These are phyloP conservation scores for Henningerozyma blattae DNA, from an alignment of 805 yeast species.

Conservation along the genomic window DNA sequence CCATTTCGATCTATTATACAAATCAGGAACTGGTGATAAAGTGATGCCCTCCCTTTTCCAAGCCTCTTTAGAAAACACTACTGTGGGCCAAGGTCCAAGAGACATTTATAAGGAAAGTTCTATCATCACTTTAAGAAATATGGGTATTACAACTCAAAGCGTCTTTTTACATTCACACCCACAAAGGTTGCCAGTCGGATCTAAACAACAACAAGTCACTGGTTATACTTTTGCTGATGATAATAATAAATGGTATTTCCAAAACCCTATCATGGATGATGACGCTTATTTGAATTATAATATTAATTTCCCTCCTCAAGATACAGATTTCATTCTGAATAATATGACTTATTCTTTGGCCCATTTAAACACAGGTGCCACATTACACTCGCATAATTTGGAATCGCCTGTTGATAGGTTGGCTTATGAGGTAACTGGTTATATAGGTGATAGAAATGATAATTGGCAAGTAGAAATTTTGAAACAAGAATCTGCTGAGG, in stretches of 20 bases:
- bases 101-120: slow-evolving; percentile 57
- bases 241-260: slow-evolving; percentile 73
- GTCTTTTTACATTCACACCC: slow-evolving; percentile 79
- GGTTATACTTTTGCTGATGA: slow-evolving; percentile 82
- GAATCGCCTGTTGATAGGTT: slow-evolving; percentile 63
- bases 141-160: slow-evolving; percentile 35
- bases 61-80: slow-evolving; percentile 61
- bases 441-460: slow-evolving; percentile 70
- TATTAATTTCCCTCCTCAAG: slow-evolving; percentile 8
- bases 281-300: slow-evolving; percentile 12
- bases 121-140: slow-evolving; percentile 32
- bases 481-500: slow-evolving; percentile 39
- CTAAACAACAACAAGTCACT: slow-evolving; percentile 88
- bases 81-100: slow-evolving; percentile 57
- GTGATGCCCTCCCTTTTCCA: slow-evolving; percentile 75
- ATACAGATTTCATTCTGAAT: slow-evolving; percentile 30
- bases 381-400: slow-evolving; percentile 77
- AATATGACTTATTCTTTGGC: slow-evolving; percentile 60
- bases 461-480: slow-evolving; percentile 85
- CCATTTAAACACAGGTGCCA: slow-evolving; percentile 60
- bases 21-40: slow-evolving; percentile 75
- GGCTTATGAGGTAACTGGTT: slow-evolving; percentile 78
- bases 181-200: slow-evolving; percentile 84
- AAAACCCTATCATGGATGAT: slow-evolving; percentile 23
- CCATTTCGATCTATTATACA: slow-evolving; percentile 64